Percentiles rank a stretch among this genome's conserved stretches.
These are phyloP conservation scores for Alopecurus myosuroides DNA, from an alignment of 176 grass and related monocot species.

Conservation along the genomic window DNA sequence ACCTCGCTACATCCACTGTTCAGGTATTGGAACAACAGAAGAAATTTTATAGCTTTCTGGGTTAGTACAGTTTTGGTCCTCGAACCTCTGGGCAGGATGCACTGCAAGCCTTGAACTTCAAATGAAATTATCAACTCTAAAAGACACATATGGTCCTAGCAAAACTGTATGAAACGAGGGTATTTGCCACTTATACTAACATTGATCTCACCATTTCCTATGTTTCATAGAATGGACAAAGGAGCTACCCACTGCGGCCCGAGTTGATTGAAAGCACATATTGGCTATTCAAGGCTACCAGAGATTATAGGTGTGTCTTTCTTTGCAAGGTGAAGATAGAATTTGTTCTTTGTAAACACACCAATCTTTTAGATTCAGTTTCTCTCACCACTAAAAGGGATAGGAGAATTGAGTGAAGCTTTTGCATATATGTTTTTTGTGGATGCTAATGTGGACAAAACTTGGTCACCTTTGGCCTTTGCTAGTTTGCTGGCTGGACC, in stretches of 20 bases:
- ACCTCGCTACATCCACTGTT: constrained; percentile 80
- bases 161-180: neutral
- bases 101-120: neutral
- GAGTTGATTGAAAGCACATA: constrained; percentile 99
- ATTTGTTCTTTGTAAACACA: constrained; percentile 5
- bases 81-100: neutral
- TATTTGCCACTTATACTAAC: neutral
- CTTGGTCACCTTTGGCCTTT: neutral
- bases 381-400: neutral
- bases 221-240: constrained; percentile 72
- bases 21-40: constrained; percentile 51
- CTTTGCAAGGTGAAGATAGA: constrained; percentile 36
- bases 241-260: constrained; percentile 82
- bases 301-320: constrained; percentile 84
- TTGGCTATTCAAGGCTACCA: constrained; percentile 96
- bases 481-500: neutral
- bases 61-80: constrained; percentile 1
- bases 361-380: constrained; percentile 1
- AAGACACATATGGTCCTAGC: neutral
- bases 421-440: neutral
- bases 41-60: neutral
- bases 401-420: neutral
- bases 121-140: neutral
- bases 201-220: constrained; percentile 3
- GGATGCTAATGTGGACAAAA: neutral